Evolutionary conservation across 306 rosid species (phyloP).

Genomic region (Trifolium fragiferum): DNA sequence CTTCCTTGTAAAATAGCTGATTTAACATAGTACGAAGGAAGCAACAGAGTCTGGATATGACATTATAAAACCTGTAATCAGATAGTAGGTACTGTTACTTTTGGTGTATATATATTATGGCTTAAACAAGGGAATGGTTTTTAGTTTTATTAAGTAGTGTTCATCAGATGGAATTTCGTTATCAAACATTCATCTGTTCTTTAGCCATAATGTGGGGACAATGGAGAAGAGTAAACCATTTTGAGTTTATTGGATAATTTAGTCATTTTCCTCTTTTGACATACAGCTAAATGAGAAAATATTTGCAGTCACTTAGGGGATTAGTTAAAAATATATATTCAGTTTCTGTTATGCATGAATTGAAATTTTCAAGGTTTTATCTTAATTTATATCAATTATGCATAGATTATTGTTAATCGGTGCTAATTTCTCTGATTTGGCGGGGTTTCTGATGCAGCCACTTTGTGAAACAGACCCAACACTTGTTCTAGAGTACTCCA

Average conservation of each 20-base stretch:
- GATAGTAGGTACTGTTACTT: constrained; percentile 15
- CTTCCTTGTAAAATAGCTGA: constrained; percentile 21
- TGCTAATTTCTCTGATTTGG: constrained; percentile 40
- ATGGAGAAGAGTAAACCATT: background rate
- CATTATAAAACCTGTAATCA: constrained; percentile 24
- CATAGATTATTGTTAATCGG: background rate
- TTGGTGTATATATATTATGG: constrained; percentile 26
- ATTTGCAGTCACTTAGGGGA: constrained; percentile 9
- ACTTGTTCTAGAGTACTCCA: constrained; percentile 89
- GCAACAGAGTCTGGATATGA: constrained; percentile 19
- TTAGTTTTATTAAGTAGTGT: constrained; percentile 10
- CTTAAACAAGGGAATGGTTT: constrained; percentile 20
- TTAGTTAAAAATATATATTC: constrained; percentile 12
- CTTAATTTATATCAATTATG: constrained; percentile 11
- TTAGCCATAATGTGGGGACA: constrained; percentile 1
- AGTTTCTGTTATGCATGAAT: background rate
- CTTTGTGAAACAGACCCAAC: constrained; percentile 87
- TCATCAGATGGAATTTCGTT: background rate
- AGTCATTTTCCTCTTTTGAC: constrained; percentile 1
- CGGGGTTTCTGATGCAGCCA: constrained; percentile 72
- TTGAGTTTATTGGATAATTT: constrained; percentile 25
- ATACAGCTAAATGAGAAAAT: background rate
- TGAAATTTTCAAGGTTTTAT: background rate
- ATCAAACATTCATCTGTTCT: constrained; percentile 11
- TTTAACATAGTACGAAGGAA: constrained; percentile 31